These are phyloP conservation scores for Daldinia bambusicola DNA, from an alignment of 495 filamentous ascomycete species.

Conservation along the genomic window DNA sequence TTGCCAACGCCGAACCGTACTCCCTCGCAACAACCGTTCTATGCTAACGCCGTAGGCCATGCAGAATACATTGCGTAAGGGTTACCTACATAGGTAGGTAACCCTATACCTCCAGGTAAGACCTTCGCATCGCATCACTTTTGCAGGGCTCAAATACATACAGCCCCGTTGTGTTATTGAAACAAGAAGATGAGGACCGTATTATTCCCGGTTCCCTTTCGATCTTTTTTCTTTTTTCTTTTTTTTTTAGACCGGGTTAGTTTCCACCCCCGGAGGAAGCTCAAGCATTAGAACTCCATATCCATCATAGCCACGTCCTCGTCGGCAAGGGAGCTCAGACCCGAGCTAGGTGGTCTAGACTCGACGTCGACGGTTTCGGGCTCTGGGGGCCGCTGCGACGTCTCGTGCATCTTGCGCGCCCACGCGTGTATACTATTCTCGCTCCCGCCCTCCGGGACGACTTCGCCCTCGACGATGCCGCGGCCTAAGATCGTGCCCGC, in stretches of 20 bases:
- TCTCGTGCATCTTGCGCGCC: slow-evolving; percentile 53
- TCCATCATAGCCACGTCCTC: slow-evolving; percentile 57
- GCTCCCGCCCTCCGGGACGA: slow-evolving; percentile 77
- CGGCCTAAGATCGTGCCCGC: slow-evolving; percentile 82
- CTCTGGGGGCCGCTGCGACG: slow-evolving; percentile 38
- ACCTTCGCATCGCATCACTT: too few species aligned
- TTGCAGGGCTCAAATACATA: background rate
- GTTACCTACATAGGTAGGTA: background rate
- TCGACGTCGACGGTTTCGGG: slow-evolving; percentile 41
- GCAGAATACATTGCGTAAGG: background rate
- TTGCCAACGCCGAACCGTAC: background rate
- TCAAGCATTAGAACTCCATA: slow-evolving; percentile 32
- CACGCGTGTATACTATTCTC: slow-evolving; percentile 74
- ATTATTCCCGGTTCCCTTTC: background rate
- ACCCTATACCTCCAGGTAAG: too few species aligned
- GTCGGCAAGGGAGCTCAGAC: slow-evolving; percentile 62
- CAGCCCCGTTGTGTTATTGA: background rate
- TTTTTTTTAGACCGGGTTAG: background rate
- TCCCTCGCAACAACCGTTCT: background rate
- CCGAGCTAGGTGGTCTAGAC: slow-evolving; percentile 61
- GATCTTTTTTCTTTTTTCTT: background rate
- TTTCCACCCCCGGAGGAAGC: background rate
- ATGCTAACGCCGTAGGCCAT: slow-evolving; percentile 18
- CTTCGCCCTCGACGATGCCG: slow-evolving; percentile 69
- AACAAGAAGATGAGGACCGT: background rate